Base-by-base conservation (phyloP, 805 yeast species). In the Zygosaccharomyces lentus region DNA sequence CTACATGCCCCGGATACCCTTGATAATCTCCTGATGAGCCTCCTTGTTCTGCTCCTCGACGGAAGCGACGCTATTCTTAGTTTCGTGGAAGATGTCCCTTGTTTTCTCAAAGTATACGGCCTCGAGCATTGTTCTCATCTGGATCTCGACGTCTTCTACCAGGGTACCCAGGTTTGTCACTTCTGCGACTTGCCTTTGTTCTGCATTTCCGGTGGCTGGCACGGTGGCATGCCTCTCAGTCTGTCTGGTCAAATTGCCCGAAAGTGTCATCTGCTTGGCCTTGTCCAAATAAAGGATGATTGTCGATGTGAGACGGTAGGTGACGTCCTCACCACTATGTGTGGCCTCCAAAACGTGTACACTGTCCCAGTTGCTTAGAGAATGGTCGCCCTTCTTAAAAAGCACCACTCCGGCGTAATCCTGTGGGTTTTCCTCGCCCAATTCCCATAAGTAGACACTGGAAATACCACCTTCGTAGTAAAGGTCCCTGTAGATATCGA, bases 41-140 rank as follows among this genome's bases (percentile, higher is more conserved):
- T 50, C 49, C 46, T 64, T 63, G 17, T 56, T 64, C 9, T 44
- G 39, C 25, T 53, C 53, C 26, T 55, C 56, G 4, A 53, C 44
- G 7, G 57, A 30, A 13, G 55, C 39, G 7, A 54, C 53, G 24
- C 59, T 41, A 10, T 70, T 75, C 62, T 88, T 75, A 32, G 82
- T 68, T 54, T 84, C 89, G 23, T 85, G 82, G 37, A 90, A 73
- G 41, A 93, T 83, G 61, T 91, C 96, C 59, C 87, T 81, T 15
- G 96, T 87, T 71, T 91, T 91, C 57, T 95, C 97, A 62, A 91
- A 91, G 65, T 91, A 91, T 23, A 91, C 97, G 52, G 88, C 96
- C 65, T 91, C 96, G 52, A 91, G 73, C 71, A 86, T 72, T 56
- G 86, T 87, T 66, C 99, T 78, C 70, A 91, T 72, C 62, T 84